These are phyloP conservation scores for Biscogniauxia marginata DNA, from an alignment of 2,329 filamentous ascomycete genomes.

Conservation along the genomic window DNA sequence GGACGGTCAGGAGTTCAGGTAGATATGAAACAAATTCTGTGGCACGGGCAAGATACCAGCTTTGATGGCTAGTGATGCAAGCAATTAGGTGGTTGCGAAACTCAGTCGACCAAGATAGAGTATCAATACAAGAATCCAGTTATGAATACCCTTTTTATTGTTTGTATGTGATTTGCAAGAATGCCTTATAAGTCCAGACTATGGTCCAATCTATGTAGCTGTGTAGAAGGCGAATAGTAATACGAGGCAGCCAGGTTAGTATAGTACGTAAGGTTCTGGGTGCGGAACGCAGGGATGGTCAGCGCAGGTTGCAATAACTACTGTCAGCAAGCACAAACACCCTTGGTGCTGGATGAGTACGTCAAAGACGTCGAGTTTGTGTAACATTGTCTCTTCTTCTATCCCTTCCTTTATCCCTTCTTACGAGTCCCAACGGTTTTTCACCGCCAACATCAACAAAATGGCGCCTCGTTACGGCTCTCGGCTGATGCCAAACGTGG, in stretches of 20 bases:
- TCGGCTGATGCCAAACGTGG: conserved; percentile 1
- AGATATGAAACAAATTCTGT: background rate
- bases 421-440: background rate
- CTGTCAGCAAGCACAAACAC: too few relatives aligned
- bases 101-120: background rate
- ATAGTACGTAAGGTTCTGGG: too few relatives aligned
- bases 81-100: background rate
- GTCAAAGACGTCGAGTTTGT: too few relatives aligned
- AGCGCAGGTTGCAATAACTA: too few relatives aligned
- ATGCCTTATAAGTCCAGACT: too few relatives aligned
- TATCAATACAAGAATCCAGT: background rate
- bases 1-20: conserved; percentile 16
- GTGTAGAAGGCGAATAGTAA: too few relatives aligned
- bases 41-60: background rate
- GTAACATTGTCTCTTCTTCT: too few relatives aligned
- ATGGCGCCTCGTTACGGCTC: background rate
- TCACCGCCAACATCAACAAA: background rate
- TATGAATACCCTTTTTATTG: background rate
- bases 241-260: too few relatives aligned
- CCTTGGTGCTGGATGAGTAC: too few relatives aligned
- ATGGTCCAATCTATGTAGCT: too few relatives aligned
- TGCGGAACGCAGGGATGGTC: too few relatives aligned
- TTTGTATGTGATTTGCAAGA: background rate
- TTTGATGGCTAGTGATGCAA: background rate
- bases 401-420: background rate